Base-by-base conservation (phyloP, 129 eudicot species). In the Saposhnikovia divaricata region DNA sequence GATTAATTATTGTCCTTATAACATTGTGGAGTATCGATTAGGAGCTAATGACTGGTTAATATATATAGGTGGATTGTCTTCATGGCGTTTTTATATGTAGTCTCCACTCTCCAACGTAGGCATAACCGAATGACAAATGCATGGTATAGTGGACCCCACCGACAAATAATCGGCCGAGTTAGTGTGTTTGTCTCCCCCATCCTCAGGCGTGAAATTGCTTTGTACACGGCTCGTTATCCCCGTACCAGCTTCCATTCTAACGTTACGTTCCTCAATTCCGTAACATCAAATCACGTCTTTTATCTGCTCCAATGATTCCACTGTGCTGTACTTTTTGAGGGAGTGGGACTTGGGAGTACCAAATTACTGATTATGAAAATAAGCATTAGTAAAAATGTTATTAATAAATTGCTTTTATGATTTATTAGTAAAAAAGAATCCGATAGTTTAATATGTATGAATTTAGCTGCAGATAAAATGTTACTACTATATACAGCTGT, bases 141-240 rank as follows among this genome's bases (percentile, higher is more conserved):
- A 40, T 43, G 15, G 50, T 5, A 73, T 7, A 23, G 38, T 43
- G 38, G 77, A 72, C 37, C 37, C 53, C 31, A 11, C 77, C 21
- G 77, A 73, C 77, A 73, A 44, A 43, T 13, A 42, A 73, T 73
- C 77, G 53, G 50, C 77, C 28, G 55, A 39, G 6, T 9, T 38
- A 1, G 77, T 44, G 51, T 73, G 25, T n/a, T 73, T 73, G 37
- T 42, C 53, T 73, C 0, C 6, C 12, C 43, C 50, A 5, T 44
- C 37, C 77, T 43, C 39, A 9, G 53, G 21, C 77, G 37, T 40
- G 31, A 18, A 16, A 34, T 42, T 3, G 3, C 8, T 14, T 66
- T 28, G 38, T 27, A 28, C 19, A 38, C 40, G 40, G 72, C 9
- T 66, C 43, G 43, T 42, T 68, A 68, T 68, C 73, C 14, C 73